Evolutionary conservation across 805 yeast genomes (phyloP), one percentile per base, ranked within the genome.

Genomic region (Saturnispora sanitii): DNA sequence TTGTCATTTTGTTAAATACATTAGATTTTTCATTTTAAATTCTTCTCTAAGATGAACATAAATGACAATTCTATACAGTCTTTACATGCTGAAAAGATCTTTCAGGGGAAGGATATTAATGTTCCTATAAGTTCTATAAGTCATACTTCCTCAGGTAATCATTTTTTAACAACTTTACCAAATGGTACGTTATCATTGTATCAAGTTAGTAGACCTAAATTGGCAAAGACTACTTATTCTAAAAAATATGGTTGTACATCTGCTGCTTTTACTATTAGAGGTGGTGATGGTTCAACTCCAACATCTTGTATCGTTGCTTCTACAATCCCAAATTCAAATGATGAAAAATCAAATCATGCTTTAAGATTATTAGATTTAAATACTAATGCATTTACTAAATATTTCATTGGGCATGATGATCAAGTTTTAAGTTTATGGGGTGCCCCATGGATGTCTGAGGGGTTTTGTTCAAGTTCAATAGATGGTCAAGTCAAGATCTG

Each of bases 191-290:
- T 92, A 51, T 94, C 86, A 52, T 63, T 92, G 16, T 90, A 86
- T 57, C 95, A 90, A 60, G 65, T 73, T 16, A 62, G 72, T 26
- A 70, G 71, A 45, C 96, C 96, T 5, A 67, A 71, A 40, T 82
- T 77, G 46, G 52, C 70, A 33, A 82, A 79, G 50, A 75, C 86
- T 4, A 71, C 84, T 7, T 79, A 75, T 44, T 79, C 92, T 22
- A 88, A 87, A 62, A 92, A 92, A 55, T 92, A 92, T 52, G 98
- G 98, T 1, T 83, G 87, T 43, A 87, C 85, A 53, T 61, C 84
- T 29, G 96, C 95, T 2, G 68, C 77, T 35, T 92, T 92, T 58
- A 78, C 95, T 1, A 16, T 40, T 13, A 21, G 43, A 16, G 94
- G 82, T 53, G 70, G 73, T 33, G 78, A 77, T 34, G 68, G 73